These are phyloP conservation scores for Cryoendolithus antarcticus DNA, from an alignment of 2,329 filamentous ascomycete genomes.

Conservation along the genomic window DNA sequence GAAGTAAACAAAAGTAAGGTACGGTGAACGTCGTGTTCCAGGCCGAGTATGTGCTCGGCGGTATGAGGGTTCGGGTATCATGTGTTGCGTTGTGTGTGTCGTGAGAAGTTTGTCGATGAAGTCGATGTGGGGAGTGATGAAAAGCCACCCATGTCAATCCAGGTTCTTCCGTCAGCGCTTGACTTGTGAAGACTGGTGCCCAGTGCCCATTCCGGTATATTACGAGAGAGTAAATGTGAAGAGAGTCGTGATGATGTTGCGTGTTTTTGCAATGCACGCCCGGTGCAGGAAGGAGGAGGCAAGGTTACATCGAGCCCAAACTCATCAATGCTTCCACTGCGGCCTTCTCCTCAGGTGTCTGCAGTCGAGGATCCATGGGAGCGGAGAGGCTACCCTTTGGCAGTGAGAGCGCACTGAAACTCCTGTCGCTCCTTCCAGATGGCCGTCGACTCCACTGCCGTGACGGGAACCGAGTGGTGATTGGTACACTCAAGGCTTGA, in stretches of 20 bases:
- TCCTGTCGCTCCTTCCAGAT: conserved; percentile 9
- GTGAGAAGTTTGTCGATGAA: neutral
- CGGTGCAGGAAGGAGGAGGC: no score
- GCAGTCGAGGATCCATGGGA: conserved; percentile 1
- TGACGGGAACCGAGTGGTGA: conserved; percentile 16
- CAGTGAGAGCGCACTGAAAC: conserved; percentile 14
- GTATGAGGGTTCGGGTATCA: no score
- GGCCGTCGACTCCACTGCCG: conserved; percentile 14
- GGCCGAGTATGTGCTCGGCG: neutral
- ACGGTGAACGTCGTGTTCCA: conserved; percentile 1
- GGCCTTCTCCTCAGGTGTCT: conserved; percentile 62
- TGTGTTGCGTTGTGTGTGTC: neutral
- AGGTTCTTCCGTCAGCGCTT: conserved; percentile 26
- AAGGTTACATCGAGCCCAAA: conserved; percentile 53
- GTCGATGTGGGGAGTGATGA: conserved; percentile 1
- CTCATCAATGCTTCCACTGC: conserved; percentile 69
- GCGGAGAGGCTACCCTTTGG: conserved; percentile 10
- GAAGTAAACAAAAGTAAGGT: no score
- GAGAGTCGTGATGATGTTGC: neutral
- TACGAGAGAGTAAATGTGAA: neutral
- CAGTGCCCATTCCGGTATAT: conserved; percentile 9
- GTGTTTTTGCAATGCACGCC: no score
- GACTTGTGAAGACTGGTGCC: conserved; percentile 22
- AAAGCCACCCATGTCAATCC: conserved; percentile 27
- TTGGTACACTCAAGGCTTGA: conserved; percentile 18